A percentile compares a stretch with the other conserved stretches of the same genome.
phyloP scores from a whole-genome alignment of 2,329 filamentous ascomycete species.

The Mycogone perniciosa region DNA sequence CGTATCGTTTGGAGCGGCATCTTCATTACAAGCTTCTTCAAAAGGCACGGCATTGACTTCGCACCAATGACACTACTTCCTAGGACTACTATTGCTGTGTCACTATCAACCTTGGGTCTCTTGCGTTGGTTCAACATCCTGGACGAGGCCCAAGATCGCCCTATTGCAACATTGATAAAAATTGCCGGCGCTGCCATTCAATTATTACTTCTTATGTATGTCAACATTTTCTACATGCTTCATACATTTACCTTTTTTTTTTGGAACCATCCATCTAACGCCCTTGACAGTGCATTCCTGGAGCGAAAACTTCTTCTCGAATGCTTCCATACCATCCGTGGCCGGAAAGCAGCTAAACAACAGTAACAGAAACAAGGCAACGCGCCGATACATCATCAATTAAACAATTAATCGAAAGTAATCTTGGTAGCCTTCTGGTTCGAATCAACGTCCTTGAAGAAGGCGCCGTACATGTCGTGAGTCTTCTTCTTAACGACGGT shows the following conservation, averaged over 20 bases:
- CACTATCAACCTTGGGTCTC: slow-evolving; percentile 22
- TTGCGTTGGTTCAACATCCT: slow-evolving; percentile 22
- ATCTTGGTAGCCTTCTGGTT: slow-evolving; percentile 86
- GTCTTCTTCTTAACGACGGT: slow-evolving; percentile 99
- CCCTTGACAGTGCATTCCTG: slow-evolving; percentile 39
- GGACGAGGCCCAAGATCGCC: slow-evolving; percentile 20
- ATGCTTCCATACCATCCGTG: slow-evolving; percentile 40
- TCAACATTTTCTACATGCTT: slow-evolving; percentile 22
- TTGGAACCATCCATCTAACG: slow-evolving; percentile 16
- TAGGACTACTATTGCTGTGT: slow-evolving; percentile 19
- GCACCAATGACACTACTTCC: slow-evolving; percentile 24
- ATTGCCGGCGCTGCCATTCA: slow-evolving; percentile 44
- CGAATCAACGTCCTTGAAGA: slow-evolving; percentile 84
- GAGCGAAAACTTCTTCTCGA: slow-evolving; percentile 49
- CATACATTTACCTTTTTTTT: slow-evolving; percentile 18
- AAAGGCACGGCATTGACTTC: slow-evolving; percentile 31
- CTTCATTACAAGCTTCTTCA: slow-evolving; percentile 66
- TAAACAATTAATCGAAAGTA: slow-evolving; percentile 61
- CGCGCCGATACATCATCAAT: slow-evolving; percentile 3
- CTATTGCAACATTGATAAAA: slow-evolving; percentile 36
- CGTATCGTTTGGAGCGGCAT: slow-evolving; percentile 72
- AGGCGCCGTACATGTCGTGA: slow-evolving; percentile 90
- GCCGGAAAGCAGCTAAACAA: slow-evolving; percentile 25
- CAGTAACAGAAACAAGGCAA: slow-evolving; percentile 13
- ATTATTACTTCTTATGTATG: slow-evolving; percentile 56